phyloP scores from a whole-genome alignment of 164 flowering plant genomes.

The Annona cherimola region DNA sequence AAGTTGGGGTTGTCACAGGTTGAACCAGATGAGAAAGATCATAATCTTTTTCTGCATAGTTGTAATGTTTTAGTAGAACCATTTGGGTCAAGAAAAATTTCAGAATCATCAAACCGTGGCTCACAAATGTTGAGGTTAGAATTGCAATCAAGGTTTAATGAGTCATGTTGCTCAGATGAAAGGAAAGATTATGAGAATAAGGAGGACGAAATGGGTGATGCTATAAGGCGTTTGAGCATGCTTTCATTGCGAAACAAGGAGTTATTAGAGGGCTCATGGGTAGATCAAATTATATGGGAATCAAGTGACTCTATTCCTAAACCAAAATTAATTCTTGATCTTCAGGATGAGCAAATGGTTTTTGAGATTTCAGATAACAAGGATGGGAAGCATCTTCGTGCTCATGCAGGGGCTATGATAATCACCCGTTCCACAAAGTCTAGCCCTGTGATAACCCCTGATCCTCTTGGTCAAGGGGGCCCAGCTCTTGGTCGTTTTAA shows the following conservation, averaged over 20 bases:
- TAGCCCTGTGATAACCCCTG: constrained; percentile 42
- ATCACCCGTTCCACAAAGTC: constrained; percentile 46
- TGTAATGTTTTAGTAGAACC: constrained; percentile 45
- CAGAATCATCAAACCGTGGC: constrained; percentile 23
- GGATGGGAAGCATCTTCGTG: constrained; percentile 45
- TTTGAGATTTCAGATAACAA: constrained; percentile 71
- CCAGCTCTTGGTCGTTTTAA: constrained; percentile 54
- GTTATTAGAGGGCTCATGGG: constrained; percentile 76
- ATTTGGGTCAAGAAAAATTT: constrained; percentile 44
- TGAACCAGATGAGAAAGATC: constrained; percentile 29
- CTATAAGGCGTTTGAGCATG: constrained; percentile 37
- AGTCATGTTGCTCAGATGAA: constrained; percentile 19
- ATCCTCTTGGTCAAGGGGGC: constrained; percentile 48
- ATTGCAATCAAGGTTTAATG: constrained; percentile 35
- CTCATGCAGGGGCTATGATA: constrained; percentile 92
- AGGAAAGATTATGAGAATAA: constrained; percentile 23
- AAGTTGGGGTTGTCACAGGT: neutral
- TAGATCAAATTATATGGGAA: constrained; percentile 80
- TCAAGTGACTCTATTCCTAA: constrained; percentile 31
- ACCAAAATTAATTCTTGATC: constrained; percentile 87
- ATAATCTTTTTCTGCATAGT: constrained; percentile 20
- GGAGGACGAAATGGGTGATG: constrained; percentile 31
- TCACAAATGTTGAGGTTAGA: constrained; percentile 86
- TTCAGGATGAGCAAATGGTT: constrained; percentile 93
- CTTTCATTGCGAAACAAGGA: constrained; percentile 56